Conservation (phyloP, 495 filamentous ascomycete genomes). For the Hypoxylon intermedium region DNA sequence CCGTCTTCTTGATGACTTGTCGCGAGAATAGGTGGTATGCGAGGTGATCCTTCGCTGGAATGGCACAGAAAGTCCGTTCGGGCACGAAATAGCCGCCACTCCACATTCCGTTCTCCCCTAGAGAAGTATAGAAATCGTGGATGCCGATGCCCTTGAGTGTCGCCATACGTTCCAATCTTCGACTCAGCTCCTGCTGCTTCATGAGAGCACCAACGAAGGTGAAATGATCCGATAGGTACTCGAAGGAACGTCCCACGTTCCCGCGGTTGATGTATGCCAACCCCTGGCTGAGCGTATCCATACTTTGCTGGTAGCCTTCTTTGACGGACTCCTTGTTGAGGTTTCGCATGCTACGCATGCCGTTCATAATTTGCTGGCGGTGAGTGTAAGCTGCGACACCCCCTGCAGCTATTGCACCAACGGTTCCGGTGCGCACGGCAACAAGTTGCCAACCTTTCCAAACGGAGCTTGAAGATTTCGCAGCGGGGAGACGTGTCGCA, state of each 20-base stretch:
- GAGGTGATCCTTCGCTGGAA: constrained; percentile 49
- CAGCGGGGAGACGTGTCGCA: constrained; percentile 21
- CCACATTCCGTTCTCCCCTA: constrained; percentile 61
- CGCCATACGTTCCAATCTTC: constrained; percentile 51
- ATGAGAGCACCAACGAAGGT: constrained; percentile 56
- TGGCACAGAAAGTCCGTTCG: constrained; percentile 59
- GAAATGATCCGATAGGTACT: constrained; percentile 56
- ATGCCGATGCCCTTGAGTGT: constrained; percentile 49
- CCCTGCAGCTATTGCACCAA: constrained; percentile 85
- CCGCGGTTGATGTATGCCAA: constrained; percentile 58
- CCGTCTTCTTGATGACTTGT: constrained; percentile 72
- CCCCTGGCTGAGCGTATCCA: constrained; percentile 57
- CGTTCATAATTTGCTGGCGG: constrained; percentile 73
- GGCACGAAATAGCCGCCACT: constrained; percentile 62
- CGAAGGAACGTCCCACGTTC: constrained; percentile 55
- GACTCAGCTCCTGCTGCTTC: constrained; percentile 51
- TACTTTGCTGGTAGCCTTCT: constrained; percentile 51
- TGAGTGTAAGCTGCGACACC: constrained; percentile 87
- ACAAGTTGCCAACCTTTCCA: constrained; percentile 79
- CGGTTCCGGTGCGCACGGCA: constrained; percentile 84
- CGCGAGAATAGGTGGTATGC: constrained; percentile 59
- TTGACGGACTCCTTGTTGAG: constrained; percentile 49
- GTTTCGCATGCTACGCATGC: constrained; percentile 49
- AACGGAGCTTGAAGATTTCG: constrained; percentile 37
- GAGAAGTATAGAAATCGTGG: constrained; percentile 46